phyloP scores from a whole-genome alignment of 169 alveolate species.

The Babesia bigemina region DNA sequence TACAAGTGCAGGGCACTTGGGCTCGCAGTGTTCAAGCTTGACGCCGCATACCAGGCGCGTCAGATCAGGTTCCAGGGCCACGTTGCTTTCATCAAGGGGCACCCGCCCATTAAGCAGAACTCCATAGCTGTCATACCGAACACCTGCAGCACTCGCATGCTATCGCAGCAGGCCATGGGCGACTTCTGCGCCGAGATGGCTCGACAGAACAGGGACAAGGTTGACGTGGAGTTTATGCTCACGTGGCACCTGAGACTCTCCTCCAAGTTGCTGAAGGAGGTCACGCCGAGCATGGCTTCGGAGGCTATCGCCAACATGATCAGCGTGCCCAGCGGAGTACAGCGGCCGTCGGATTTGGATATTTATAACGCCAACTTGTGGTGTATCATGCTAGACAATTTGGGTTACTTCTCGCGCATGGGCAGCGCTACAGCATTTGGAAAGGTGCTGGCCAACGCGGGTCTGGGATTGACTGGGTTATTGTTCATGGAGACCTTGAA shows the following conservation, averaged over 20 bases:
- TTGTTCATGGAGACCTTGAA: conserved; percentile 72
- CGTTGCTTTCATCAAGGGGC: conserved; percentile 30
- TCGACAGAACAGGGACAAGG: conserved; percentile 58
- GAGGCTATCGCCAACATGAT: conserved; percentile 22
- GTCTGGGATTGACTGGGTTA: conserved; percentile 61
- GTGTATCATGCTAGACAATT: conserved; percentile 74
- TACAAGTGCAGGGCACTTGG: conserved; percentile 78
- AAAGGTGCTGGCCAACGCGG: conserved; percentile 68
- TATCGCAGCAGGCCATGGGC: conserved; percentile 33
- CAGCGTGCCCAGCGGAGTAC: conserved; percentile 32
- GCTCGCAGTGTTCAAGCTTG: conserved; percentile 66
- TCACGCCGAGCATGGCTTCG: conserved; percentile 11
- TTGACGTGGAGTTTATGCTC: conserved; percentile 66
- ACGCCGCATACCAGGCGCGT: conserved; percentile 65
- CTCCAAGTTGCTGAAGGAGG: conserved; percentile 44
- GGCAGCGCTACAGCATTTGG: conserved; percentile 80
- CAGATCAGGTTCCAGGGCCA: conserved; percentile 48
- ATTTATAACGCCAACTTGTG: conserved; percentile 53
- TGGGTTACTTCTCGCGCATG: conserved; percentile 71
- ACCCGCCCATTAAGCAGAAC: conserved; percentile 37
- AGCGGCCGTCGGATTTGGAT: conserved; percentile 33
- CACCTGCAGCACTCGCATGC: conserved; percentile 53
- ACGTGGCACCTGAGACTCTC: conserved; percentile 70
- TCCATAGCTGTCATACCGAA: conserved; percentile 45
- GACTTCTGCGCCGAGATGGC: conserved; percentile 58